Conservation (phyloP, 805 yeast species). For the Pichia californica region DNA sequence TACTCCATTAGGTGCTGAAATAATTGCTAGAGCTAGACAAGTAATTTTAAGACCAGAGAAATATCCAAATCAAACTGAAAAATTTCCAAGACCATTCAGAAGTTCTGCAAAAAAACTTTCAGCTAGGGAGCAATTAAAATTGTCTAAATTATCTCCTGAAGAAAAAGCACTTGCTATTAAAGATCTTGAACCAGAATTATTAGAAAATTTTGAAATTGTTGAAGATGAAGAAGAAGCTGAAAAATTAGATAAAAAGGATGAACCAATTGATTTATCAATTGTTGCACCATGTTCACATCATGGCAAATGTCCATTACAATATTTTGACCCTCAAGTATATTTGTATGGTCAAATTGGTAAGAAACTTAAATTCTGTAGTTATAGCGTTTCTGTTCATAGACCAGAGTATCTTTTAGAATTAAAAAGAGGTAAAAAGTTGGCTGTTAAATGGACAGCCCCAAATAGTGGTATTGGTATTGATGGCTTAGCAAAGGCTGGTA, state of each 20-base stretch:
- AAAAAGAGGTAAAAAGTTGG: conserved; percentile 71
- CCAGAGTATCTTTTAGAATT: conserved; percentile 79
- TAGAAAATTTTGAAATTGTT: conserved; percentile 21
- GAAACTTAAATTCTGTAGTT: conserved; percentile 68
- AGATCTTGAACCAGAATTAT: conserved; percentile 21
- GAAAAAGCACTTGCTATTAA: conserved; percentile 18
- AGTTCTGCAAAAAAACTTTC: conserved; percentile 21
- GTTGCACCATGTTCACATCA: conserved; percentile 93
- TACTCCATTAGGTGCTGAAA: conserved; percentile 82
- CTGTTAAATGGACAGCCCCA: conserved; percentile 63
- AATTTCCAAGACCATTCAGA: conserved; percentile 64
- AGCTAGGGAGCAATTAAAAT: conserved; percentile 4
- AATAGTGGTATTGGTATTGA: conserved; percentile 51
- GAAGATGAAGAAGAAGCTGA: conserved; percentile 11
- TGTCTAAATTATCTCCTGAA: conserved; percentile 8
- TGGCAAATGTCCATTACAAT: conserved; percentile 77
- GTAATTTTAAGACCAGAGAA: conserved; percentile 82
- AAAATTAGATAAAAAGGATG: conserved; percentile 4
- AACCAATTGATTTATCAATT: conserved; percentile 47
- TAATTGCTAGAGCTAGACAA: conserved; percentile 85
- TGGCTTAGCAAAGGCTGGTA: conserved; percentile 46
- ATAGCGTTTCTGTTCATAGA: conserved; percentile 61
- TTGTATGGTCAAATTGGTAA: conserved; percentile 46
- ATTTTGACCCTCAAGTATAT: conserved; percentile 64
- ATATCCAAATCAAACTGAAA: conserved; percentile 45